phyloP scores from a whole-genome alignment of 2,329 filamentous ascomycete genomes.

The Neonectria faginata region DNA sequence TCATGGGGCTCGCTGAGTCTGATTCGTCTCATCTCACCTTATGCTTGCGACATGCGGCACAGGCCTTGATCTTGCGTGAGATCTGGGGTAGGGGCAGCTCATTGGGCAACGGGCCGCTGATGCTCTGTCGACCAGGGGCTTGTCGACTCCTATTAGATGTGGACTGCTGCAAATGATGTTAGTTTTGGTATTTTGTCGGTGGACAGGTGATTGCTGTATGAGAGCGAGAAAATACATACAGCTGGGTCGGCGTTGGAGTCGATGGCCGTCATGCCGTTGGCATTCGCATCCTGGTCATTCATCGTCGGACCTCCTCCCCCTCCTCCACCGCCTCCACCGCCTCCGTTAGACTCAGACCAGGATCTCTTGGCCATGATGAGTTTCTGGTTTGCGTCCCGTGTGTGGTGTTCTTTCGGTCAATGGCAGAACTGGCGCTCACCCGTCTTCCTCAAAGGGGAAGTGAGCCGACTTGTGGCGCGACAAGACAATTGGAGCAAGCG shows the following conservation, averaged over 20 bases:
- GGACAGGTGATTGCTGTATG: neutral
- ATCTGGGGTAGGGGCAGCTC: conserved; percentile 49
- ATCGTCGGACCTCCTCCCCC: conserved; percentile 29
- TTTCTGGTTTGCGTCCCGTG: conserved; percentile 3
- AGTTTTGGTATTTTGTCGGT: neutral
- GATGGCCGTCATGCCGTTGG: conserved; percentile 13
- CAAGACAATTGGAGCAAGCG: conserved; percentile 14
- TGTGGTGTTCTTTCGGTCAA: neutral
- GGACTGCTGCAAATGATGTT: conserved; percentile 1
- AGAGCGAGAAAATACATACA: conserved; percentile 12
- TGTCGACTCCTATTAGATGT: conserved; percentile 32
- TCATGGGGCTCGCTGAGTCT: neutral
- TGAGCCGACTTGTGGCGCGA: conserved; percentile 28
- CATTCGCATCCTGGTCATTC: conserved; percentile 33
- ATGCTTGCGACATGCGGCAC: conserved; percentile 55
- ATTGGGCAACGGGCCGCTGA: conserved; percentile 24
- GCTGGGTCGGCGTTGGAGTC: conserved; percentile 13
- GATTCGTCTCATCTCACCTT: conserved; percentile 47
- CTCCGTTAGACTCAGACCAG: conserved; percentile 42
- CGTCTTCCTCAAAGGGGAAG: conserved; percentile 17
- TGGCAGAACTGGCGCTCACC: conserved; percentile 7
- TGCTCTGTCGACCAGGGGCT: conserved; percentile 35
- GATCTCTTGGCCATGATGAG: conserved; percentile 42
- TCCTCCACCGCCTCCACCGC: conserved; percentile 4
- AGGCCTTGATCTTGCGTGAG: conserved; percentile 56